A percentile compares a stretch with the other conserved stretches of the same genome.
phyloP scores from a whole-genome alignment of 2,329 filamentous ascomycete species.

The Penicillium sclerotiorum region DNA sequence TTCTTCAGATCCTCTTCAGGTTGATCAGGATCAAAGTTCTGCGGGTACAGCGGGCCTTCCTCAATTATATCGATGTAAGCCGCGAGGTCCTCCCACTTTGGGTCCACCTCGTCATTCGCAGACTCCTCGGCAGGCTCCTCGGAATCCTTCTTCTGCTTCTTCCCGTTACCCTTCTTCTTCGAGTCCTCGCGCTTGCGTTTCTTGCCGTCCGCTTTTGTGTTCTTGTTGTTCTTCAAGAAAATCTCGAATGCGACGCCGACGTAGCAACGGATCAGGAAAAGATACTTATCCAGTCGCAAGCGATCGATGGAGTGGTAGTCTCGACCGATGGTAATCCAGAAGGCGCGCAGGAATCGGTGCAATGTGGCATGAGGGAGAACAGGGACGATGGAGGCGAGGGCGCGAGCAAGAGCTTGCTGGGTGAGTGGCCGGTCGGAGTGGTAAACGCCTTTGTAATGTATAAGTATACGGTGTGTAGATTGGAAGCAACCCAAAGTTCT shows the following conservation, averaged over 20 bases:
- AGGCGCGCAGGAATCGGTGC: slow-evolving; percentile 60
- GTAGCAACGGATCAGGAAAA: slow-evolving; percentile 79
- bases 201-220: slow-evolving; percentile 21
- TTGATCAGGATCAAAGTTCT: slow-evolving; percentile 43
- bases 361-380: slow-evolving; percentile 55
- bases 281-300: slow-evolving; percentile 86
- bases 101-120: slow-evolving; percentile 11
- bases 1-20: slow-evolving; percentile 24
- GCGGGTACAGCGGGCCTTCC: slow-evolving; percentile 42
- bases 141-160: slow-evolving; percentile 32
- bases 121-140: slow-evolving; percentile 20
- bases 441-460: slow-evolving; percentile 67
- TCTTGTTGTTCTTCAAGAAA: slow-evolving; percentile 35
- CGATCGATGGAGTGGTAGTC: slow-evolving; percentile 75
- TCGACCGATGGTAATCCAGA: slow-evolving; percentile 70
- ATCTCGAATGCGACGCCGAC: slow-evolving; percentile 68
- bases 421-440: slow-evolving; percentile 88
- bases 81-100: slow-evolving; percentile 38
- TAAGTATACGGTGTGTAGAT: slow-evolving; percentile 1
- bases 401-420: slow-evolving; percentile 78
- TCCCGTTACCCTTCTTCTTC: slow-evolving; percentile 26
- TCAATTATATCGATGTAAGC: slow-evolving; percentile 44
- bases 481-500: too few species aligned
- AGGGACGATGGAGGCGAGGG: slow-evolving; percentile 71
- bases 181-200: slow-evolving; percentile 36